Conservation (phyloP, 2,329 filamentous ascomycete genomes). For the Pseudogymnoascus sp. region DNA sequence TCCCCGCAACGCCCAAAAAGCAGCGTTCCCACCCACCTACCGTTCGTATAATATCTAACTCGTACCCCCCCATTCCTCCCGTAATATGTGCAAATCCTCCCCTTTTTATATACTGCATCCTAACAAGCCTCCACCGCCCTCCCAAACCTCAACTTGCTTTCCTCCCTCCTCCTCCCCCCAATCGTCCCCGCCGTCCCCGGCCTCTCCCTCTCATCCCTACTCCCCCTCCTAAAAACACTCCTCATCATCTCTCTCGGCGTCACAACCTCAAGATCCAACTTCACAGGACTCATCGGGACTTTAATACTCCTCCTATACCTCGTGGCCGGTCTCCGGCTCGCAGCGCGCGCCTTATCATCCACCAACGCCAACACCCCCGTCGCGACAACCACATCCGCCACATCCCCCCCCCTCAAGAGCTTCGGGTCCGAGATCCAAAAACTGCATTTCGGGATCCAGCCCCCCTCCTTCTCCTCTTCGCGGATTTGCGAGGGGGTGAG, state of each 20-base stretch:
- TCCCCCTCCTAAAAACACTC: conserved; percentile 54
- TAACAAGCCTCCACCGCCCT: background rate
- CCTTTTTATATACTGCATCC: background rate
- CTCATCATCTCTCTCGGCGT: conserved; percentile 57
- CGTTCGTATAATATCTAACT: background rate
- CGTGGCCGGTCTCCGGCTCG: background rate
- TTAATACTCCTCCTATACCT: conserved; percentile 19
- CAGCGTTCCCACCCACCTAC: background rate
- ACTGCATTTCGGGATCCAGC: conserved; percentile 84
- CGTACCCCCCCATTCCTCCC: background rate
- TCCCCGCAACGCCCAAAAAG: background rate
- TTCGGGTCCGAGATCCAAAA: conserved; percentile 80
- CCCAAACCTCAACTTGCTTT: background rate
- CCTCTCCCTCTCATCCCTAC: background rate
- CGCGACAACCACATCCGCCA: conserved; percentile 78
- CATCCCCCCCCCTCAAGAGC: conserved; percentile 51
- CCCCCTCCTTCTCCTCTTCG: conserved; percentile 70
- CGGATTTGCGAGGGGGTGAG: conserved; percentile 63
- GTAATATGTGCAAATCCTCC: background rate
- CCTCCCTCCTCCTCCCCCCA: background rate
- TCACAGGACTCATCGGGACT: conserved; percentile 45
- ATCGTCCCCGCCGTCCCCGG: background rate
- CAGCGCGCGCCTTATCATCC: conserved; percentile 76
- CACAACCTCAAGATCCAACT: conserved; percentile 52
- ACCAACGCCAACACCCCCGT: conserved; percentile 85